Conservation (phyloP, 2,329 filamentous ascomycete species). For the Sarocladiaceae sp. region DNA sequence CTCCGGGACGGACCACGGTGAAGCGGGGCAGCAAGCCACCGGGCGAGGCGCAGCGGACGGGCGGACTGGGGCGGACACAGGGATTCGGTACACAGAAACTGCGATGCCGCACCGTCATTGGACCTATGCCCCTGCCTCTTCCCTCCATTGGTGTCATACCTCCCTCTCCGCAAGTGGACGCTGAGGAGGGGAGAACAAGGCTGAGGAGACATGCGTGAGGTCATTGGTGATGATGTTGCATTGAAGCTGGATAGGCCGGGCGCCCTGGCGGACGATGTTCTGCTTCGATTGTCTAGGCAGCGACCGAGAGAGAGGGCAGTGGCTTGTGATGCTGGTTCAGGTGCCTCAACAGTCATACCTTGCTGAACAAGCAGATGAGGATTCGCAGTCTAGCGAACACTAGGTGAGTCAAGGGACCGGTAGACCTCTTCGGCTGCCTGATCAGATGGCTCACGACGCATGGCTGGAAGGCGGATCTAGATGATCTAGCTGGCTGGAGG, state of each 20-base stretch:
- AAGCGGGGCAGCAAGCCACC: slow-evolving; percentile 20
- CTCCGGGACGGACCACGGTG: slow-evolving; percentile 13
- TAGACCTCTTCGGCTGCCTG: too few relatives aligned
- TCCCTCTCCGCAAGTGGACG: slow-evolving; percentile 2
- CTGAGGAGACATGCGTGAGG: slow-evolving; percentile 8
- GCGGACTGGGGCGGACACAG: background rate
- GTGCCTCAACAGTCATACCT: too few relatives aligned
- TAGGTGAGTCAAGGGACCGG: too few relatives aligned
- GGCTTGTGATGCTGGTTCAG: slow-evolving; percentile 1
- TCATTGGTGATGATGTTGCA: slow-evolving; percentile 1
- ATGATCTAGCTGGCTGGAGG: too few relatives aligned
- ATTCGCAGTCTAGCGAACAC: too few relatives aligned
- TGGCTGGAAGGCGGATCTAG: too few relatives aligned
- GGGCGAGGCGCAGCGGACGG: slow-evolving; percentile 22
- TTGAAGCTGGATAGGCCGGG: background rate
- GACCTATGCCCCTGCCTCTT: background rate
- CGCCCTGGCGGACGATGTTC: background rate
- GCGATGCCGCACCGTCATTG: background rate
- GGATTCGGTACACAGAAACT: background rate
- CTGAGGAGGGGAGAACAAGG: slow-evolving; percentile 1
- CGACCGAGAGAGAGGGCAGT: background rate
- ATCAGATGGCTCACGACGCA: too few relatives aligned
- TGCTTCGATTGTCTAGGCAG: slow-evolving; percentile 5
- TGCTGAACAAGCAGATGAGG: too few relatives aligned
- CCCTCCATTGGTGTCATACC: background rate